Evolutionary conservation across 2,329 filamentous ascomycete genomes (phyloP).

Genomic region (Kalaharituber pfeilii): DNA sequence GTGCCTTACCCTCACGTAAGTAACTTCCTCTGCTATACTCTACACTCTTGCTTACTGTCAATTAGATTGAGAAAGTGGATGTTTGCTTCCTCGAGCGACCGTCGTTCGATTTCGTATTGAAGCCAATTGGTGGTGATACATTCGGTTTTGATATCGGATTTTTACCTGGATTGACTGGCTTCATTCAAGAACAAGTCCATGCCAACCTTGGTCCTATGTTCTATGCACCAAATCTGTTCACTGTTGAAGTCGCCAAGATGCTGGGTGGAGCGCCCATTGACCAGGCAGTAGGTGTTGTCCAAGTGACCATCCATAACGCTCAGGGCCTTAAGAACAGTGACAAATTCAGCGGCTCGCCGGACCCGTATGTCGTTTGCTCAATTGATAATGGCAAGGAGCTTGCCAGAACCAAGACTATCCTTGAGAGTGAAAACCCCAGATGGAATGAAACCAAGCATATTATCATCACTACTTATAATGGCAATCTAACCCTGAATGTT

Average conservation of each 20-base stretch:
- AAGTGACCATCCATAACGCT: slow-evolving; percentile 77
- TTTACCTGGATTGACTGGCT: slow-evolving; percentile 79
- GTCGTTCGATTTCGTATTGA: slow-evolving; percentile 90
- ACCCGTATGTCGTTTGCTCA: slow-evolving; percentile 74
- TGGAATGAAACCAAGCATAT: slow-evolving; percentile 98
- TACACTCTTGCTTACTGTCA: slow-evolving; percentile 3
- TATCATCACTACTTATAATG: slow-evolving; percentile 78
- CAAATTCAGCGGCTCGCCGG: slow-evolving; percentile 77
- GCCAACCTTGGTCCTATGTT: slow-evolving; percentile 90
- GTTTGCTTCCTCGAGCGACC: slow-evolving; percentile 86
- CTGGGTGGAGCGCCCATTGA: slow-evolving; percentile 84
- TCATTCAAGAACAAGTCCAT: slow-evolving; percentile 94
- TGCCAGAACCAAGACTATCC: slow-evolving; percentile 73
- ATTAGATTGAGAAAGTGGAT: slow-evolving; percentile 54
- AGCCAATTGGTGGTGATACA: slow-evolving; percentile 83
- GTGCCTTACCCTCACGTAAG: slow-evolving; percentile 78
- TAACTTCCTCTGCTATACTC: not conserved
- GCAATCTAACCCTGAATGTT: slow-evolving; percentile 65
- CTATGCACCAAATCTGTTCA: slow-evolving; percentile 95
- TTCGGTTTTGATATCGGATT: slow-evolving; percentile 99
- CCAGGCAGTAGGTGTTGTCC: slow-evolving; percentile 85
- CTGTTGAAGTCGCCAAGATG: slow-evolving; percentile 97
- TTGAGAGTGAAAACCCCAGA: slow-evolving; percentile 67
- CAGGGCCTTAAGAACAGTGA: slow-evolving; percentile 88
- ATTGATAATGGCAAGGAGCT: slow-evolving; percentile 68